A percentile compares a stretch with the other conserved stretches of the same genome.
Evolutionary conservation across 1,139 yeast genomes (phyloP).

Genomic region (Saccharomyces hybrid): DNA sequence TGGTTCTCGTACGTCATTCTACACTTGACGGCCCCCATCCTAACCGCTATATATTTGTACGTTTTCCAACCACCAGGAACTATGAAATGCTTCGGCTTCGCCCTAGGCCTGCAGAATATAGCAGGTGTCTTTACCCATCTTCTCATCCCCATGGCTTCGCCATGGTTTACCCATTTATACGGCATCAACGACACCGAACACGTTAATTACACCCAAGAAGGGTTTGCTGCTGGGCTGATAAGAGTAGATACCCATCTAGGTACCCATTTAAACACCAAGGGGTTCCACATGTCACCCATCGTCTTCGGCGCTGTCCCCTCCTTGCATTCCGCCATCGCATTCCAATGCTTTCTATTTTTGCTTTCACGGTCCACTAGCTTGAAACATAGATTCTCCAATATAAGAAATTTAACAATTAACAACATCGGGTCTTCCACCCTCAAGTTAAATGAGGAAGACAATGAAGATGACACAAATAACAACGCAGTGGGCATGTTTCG

Average conservation of each 20-base stretch:
- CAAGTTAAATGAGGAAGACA: conserved; percentile 3
- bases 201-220: conserved; percentile 49
- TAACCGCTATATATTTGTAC: conserved; percentile 55
- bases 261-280: conserved; percentile 52
- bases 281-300: conserved; percentile 59
- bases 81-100: conserved; percentile 43
- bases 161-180: conserved; percentile 59
- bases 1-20: conserved; percentile 56
- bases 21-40: conserved; percentile 54
- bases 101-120: conserved; percentile 53
- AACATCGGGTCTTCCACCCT: neutral
- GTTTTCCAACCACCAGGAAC: conserved; percentile 60
- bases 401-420: neutral
- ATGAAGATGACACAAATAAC: neutral
- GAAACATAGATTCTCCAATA: conserved; percentile 21
- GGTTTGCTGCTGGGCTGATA: conserved; percentile 63
- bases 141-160: conserved; percentile 59
- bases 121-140: conserved; percentile 55
- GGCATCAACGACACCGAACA: conserved; percentile 46
- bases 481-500: neutral
- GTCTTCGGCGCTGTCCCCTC: conserved; percentile 69
- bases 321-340: conserved; percentile 58
- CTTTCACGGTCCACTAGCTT: conserved; percentile 23
- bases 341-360: conserved; percentile 44
- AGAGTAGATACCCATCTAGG: conserved; percentile 58